phyloP scores from a whole-genome alignment of 306 rosid species.

The Carpinus viminea region DNA sequence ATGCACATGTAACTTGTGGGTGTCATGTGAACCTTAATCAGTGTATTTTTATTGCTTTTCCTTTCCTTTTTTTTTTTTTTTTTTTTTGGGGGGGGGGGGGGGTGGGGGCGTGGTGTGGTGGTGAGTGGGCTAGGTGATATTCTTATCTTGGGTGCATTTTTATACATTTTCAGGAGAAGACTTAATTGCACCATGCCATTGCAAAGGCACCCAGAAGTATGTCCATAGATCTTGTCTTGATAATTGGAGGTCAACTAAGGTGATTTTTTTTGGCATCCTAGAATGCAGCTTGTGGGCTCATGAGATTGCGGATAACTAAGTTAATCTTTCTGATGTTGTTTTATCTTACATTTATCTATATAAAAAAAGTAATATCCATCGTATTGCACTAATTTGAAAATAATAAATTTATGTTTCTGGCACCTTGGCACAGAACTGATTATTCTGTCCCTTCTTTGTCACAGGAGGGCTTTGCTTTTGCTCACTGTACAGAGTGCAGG shows the following conservation, averaged over 20 bases:
- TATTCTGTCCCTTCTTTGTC: constrained; percentile 26
- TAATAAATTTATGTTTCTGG: constrained; percentile 4
- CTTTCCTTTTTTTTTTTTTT: neutral
- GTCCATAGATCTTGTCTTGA: constrained; percentile 96
- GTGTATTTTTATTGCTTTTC: too few species aligned
- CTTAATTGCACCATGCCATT: constrained; percentile 94
- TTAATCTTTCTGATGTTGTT: neutral
- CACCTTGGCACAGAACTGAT: constrained; percentile 21
- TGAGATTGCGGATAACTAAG: neutral
- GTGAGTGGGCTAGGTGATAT: neutral
- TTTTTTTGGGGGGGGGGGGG: neutral
- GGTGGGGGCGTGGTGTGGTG: neutral
- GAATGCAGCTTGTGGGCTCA: constrained; percentile 12
- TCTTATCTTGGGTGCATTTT: neutral
- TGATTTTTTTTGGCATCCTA: constrained; percentile 23
- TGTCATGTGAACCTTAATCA: constrained; percentile 1
- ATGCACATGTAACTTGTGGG: neutral
- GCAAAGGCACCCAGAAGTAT: constrained; percentile 97
- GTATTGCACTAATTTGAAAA: neutral
- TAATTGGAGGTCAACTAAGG: constrained; percentile 99
- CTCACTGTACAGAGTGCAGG: constrained; percentile 98
- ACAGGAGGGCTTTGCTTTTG: constrained; percentile 98
- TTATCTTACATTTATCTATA: neutral
- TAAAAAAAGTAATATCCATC: neutral
- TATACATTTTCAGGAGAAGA: constrained; percentile 69